These are phyloP conservation scores for Penicillium decumbens DNA, from an alignment of 2,329 filamentous ascomycete genomes.

Conservation along the genomic window DNA sequence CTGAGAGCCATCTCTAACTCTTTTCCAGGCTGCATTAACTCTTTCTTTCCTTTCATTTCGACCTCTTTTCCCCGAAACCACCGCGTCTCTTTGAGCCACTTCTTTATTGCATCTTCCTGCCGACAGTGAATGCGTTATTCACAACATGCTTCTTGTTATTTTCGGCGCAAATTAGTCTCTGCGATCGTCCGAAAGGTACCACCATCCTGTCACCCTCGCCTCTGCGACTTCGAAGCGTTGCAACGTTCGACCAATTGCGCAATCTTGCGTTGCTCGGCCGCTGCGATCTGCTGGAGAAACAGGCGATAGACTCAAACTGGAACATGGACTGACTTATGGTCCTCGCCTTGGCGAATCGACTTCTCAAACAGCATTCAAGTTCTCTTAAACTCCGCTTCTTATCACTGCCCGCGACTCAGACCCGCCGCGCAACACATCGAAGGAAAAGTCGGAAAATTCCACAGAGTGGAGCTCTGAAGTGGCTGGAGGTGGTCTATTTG, in stretches of 20 bases:
- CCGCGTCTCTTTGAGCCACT: neutral
- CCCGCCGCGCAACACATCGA: neutral
- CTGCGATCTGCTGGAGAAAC: neutral
- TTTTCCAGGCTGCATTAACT: neutral
- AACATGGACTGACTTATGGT: constrained; percentile 15
- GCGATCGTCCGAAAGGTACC: constrained; percentile 7
- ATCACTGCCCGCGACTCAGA: neutral
- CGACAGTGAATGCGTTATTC: neutral
- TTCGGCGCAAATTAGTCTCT: neutral
- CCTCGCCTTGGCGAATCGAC: constrained; percentile 17
- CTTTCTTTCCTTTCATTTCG: neutral
- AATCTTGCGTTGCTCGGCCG: neutral
- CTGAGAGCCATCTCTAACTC: neutral
- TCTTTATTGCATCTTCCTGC: neutral
- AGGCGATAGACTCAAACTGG: neutral
- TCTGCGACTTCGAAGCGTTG: neutral
- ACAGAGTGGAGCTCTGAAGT: neutral
- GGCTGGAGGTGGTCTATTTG: constrained; percentile 17
- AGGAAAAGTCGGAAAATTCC: neutral
- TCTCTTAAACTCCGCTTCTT: neutral
- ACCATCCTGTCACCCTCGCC: neutral
- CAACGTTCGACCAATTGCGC: constrained; percentile 1
- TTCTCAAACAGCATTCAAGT: constrained; percentile 7
- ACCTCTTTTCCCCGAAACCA: neutral
- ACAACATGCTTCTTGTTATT: neutral